phyloP scores from a whole-genome alignment of 1,139 yeast species.

The Suhomyces maxii region DNA sequence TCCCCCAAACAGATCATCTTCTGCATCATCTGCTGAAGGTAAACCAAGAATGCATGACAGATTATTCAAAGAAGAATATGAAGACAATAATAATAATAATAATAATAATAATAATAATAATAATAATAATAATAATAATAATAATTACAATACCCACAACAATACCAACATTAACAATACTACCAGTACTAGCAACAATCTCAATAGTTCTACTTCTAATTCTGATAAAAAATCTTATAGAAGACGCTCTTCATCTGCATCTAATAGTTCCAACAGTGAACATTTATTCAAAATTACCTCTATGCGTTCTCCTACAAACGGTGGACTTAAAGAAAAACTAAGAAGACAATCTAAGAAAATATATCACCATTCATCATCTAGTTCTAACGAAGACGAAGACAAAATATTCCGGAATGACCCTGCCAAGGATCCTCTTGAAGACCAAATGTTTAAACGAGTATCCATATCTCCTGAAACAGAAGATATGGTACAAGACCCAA shows the following conservation, averaged over 20 bases:
- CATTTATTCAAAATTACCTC: conserved; percentile 11
- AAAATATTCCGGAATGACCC: not conserved
- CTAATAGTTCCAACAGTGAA: conserved; percentile 11
- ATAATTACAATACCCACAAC: too few species aligned
- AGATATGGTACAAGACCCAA: conserved; percentile 1
- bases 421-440: conserved; percentile 12
- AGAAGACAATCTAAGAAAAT: conserved; percentile 11
- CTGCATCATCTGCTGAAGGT: conserved; percentile 5
- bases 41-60: conserved; percentile 30
- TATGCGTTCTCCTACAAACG: conserved; percentile 7
- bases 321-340: conserved; percentile 10
- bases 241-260: conserved; percentile 8
- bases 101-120: too few species aligned
- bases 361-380: conserved; percentile 10
- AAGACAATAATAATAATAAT: not conserved
- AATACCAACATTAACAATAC: too few species aligned
- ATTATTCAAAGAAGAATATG: conserved; percentile 21
- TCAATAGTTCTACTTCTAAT: too few species aligned
- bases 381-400: conserved; percentile 11
- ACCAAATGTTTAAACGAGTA: conserved; percentile 18
- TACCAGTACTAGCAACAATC: too few species aligned
- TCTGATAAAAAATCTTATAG: conserved; percentile 3
- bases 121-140: too few species aligned
- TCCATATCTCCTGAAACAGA: conserved; percentile 7
- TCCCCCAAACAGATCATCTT: conserved; percentile 25